Conservation (phyloP, 202 grass and related monocot species). For the Schoenoplectus triqueter region DNA sequence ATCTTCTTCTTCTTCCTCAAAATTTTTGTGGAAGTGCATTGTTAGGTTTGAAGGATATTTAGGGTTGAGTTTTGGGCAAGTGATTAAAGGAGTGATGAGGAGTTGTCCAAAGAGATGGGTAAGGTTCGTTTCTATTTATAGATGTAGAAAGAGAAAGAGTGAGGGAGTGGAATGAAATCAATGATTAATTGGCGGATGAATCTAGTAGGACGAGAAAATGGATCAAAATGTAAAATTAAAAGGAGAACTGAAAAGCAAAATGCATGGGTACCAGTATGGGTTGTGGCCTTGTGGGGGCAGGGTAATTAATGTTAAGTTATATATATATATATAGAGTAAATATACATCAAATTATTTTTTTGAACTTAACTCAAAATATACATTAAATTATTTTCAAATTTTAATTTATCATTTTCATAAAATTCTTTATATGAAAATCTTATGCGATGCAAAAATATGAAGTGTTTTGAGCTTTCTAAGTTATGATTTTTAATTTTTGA, state of each 20-base stretch:
- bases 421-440: too few relatives aligned
- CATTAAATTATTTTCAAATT: too few relatives aligned
- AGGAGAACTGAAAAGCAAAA: constrained; percentile 25
- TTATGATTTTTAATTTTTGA: too few relatives aligned
- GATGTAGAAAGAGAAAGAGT: background rate
- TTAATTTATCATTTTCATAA: too few relatives aligned
- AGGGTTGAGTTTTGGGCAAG: constrained; percentile 26
- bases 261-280: constrained; percentile 22
- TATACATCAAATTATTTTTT: too few relatives aligned
- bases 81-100: background rate
- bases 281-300: background rate
- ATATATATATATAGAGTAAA: too few relatives aligned
- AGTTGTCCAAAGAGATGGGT: background rate
- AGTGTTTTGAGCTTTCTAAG: too few relatives aligned
- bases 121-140: background rate
- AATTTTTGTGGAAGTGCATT: constrained; percentile 8
- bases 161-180: constrained; percentile 42
- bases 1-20: constrained; percentile 44
- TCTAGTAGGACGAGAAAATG: constrained; percentile 12
- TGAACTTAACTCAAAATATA: too few relatives aligned
- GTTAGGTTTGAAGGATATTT: constrained; percentile 28
- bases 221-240: constrained; percentile 25
- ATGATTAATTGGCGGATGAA: constrained; percentile 31
- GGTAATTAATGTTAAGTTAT: too few relatives aligned
- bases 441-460: too few relatives aligned